These are phyloP conservation scores for Aquanectria penicillioides DNA, from an alignment of 2,329 filamentous ascomycete genomes.

Conservation along the genomic window DNA sequence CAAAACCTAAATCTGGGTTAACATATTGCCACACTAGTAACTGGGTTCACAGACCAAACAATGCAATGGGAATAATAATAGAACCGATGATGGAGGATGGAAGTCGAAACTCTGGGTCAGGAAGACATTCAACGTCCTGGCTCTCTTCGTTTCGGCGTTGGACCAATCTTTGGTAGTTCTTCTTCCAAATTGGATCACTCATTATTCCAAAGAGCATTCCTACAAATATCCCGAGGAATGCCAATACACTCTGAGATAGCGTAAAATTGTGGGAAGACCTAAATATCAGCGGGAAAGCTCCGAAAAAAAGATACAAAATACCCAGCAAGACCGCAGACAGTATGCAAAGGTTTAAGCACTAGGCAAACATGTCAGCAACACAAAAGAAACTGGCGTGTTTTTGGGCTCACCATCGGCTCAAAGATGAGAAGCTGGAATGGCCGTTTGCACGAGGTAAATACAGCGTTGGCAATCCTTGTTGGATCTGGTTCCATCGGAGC, in stretches of 20 bases:
- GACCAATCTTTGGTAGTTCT: too few relatives aligned
- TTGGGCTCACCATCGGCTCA: too few relatives aligned
- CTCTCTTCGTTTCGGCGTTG: constrained; percentile 66
- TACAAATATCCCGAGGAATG: constrained; percentile 77
- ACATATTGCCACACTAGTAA: too few relatives aligned
- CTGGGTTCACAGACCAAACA: too few relatives aligned
- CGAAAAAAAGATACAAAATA: constrained; percentile 90
- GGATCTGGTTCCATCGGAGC: constrained; percentile 80
- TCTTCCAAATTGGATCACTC: constrained; percentile 75
- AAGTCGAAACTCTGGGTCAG: constrained; percentile 88
- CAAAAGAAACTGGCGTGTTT: too few relatives aligned
- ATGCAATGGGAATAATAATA: constrained; percentile 78
- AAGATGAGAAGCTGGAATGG: constrained; percentile 82
- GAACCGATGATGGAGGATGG: constrained; percentile 79
- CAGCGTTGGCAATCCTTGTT: constrained; percentile 71
- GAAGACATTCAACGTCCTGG: constrained; percentile 61
- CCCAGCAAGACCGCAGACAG: constrained; percentile 86
- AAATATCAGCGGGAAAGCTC: constrained; percentile 86
- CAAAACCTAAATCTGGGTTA: constrained; percentile 92
- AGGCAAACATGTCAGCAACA: too few relatives aligned
- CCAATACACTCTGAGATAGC: constrained; percentile 80
- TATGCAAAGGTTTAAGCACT: constrained; percentile 81
- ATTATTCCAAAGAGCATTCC: constrained; percentile 72
- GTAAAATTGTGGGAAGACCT: constrained; percentile 77
- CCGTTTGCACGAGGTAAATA: constrained; percentile 67